phyloP scores from a whole-genome alignment of 768 basidiomycete species.

The Mrakia hoshinonis region DNA sequence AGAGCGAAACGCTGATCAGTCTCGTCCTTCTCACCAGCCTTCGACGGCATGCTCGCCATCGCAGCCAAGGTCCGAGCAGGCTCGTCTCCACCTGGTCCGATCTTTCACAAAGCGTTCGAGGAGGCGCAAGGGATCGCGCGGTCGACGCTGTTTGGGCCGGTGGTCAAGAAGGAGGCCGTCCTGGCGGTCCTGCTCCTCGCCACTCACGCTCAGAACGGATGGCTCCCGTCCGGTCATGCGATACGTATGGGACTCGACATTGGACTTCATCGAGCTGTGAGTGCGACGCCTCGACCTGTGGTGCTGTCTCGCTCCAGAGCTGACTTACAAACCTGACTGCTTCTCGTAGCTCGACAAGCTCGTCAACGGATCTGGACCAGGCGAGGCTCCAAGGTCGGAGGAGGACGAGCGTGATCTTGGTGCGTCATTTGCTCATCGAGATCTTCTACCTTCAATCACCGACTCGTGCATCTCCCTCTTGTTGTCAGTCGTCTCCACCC shows the following conservation, averaged over 20 bases:
- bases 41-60: conserved; percentile 61
- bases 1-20: no score
- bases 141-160: conserved; percentile 83
- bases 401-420: conserved; percentile 76
- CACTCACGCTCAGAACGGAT: conserved; percentile 89
- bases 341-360: conserved; percentile 61
- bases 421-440: neutral
- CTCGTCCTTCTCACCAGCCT: neutral
- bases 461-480: conserved; percentile 24
- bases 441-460: conserved; percentile 11
- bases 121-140: conserved; percentile 94
- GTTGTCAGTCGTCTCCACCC: conserved; percentile 17
- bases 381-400: conserved; percentile 50
- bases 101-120: conserved; percentile 83
- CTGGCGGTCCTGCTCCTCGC: conserved; percentile 77
- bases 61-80: conserved; percentile 87
- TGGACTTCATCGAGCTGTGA: conserved; percentile 69
- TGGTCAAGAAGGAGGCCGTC: conserved; percentile 88
- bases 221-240: conserved; percentile 90
- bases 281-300: neutral
- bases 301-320: neutral
- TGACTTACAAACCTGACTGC: neutral
- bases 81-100: conserved; percentile 59
- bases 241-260: conserved; percentile 94
- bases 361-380: conserved; percentile 54